These are phyloP conservation scores for Perkinsus olseni DNA, from an alignment of 169 alveolate species.

Conservation along the genomic window DNA sequence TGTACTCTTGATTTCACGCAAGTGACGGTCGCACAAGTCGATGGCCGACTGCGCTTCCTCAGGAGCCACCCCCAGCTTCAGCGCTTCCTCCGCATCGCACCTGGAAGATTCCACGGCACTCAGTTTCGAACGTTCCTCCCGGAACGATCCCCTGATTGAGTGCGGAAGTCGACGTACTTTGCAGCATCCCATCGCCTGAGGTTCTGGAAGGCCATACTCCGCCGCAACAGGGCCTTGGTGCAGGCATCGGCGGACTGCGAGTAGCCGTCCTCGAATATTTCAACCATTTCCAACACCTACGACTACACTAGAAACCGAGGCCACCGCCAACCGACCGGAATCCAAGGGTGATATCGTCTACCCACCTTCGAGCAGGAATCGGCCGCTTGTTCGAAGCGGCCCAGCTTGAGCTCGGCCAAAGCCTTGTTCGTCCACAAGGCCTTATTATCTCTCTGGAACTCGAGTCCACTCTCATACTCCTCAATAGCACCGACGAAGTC, in stretches of 20 bases:
- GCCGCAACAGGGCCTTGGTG: slow-evolving; percentile 68
- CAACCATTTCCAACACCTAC: slow-evolving; percentile 58
- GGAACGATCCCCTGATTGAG: neutral
- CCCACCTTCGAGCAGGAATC: slow-evolving; percentile 54
- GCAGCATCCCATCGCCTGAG: slow-evolving; percentile 53
- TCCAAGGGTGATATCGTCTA: neutral
- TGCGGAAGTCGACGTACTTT: slow-evolving; percentile 1
- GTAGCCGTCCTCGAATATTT: slow-evolving; percentile 69
- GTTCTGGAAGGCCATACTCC: slow-evolving; percentile 59
- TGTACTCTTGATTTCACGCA: neutral
- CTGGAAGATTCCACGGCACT: no score
- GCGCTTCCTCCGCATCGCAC: slow-evolving; percentile 56
- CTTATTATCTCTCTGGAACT: slow-evolving; percentile 53
- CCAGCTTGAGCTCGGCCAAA: slow-evolving; percentile 57
- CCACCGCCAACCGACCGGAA: neutral
- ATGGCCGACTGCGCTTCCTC: neutral
- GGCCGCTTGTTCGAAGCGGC: slow-evolving; percentile 56
- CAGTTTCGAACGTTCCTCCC: no score
- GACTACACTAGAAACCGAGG: neutral
- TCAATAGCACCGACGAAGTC: slow-evolving; percentile 62
- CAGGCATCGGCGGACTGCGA: slow-evolving; percentile 50
- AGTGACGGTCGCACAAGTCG: neutral
- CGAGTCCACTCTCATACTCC: slow-evolving; percentile 65
- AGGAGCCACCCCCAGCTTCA: neutral
- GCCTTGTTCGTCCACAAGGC: slow-evolving; percentile 73